A percentile compares a stretch with the other conserved stretches of the same genome.
phyloP scores from a whole-genome alignment of 805 yeast species.

The Saturnispora saitoi region DNA sequence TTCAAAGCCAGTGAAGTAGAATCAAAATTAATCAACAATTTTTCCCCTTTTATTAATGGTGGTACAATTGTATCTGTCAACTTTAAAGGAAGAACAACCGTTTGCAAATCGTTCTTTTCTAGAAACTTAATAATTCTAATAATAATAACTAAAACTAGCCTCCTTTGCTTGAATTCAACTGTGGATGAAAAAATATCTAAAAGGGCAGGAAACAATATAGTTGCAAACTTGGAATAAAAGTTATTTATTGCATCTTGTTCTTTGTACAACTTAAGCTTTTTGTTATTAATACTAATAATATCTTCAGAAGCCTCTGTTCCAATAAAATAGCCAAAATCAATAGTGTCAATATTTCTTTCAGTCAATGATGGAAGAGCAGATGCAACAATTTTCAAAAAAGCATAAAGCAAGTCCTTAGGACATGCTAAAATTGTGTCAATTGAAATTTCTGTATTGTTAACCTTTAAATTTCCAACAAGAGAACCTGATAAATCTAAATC shows the following conservation, averaged over 20 bases:
- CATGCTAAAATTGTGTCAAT: conserved; percentile 67
- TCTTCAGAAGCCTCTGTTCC: conserved; percentile 24
- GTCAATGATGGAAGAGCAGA: conserved; percentile 44
- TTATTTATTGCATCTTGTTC: conserved; percentile 19
- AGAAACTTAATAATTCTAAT: conserved; percentile 42
- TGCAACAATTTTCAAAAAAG: conserved; percentile 47
- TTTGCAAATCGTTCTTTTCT: conserved; percentile 24
- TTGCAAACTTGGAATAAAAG: conserved; percentile 28
- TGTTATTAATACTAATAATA: conserved; percentile 6
- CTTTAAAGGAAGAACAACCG: conserved; percentile 28
- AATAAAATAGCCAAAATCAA: conserved; percentile 25
- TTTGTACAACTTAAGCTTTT: conserved; percentile 19
- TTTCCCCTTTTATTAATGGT: conserved; percentile 46
- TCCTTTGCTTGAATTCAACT: conserved; percentile 57
- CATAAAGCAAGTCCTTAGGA: conserved; percentile 55
- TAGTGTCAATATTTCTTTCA: conserved; percentile 4
- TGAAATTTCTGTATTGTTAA: conserved; percentile 20
- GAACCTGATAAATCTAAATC: conserved; percentile 40
- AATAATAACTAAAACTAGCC: conserved; percentile 45
- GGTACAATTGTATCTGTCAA: conserved; percentile 50
- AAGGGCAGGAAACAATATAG: conserved; percentile 42
- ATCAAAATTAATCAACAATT: neutral
- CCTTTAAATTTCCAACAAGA: conserved; percentile 37
- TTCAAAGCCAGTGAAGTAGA: neutral
- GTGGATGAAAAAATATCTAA: conserved; percentile 64